These are phyloP conservation scores for Melampsora americana DNA, from an alignment of 1,284 basidiomycete genomes.

Conservation along the genomic window DNA sequence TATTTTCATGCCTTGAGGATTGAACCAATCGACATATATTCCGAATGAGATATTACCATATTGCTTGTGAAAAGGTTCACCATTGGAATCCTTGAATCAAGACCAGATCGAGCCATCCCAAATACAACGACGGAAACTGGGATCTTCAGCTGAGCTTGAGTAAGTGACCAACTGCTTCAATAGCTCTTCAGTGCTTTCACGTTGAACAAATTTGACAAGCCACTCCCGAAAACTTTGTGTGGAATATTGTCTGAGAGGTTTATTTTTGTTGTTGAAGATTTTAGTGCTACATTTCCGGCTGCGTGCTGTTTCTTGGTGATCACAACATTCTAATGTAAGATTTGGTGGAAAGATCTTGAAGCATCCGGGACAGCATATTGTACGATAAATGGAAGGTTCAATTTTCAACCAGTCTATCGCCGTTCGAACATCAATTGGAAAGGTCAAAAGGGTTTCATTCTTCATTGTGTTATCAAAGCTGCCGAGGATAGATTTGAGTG, in stretches of 20 bases:
- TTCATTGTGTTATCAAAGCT: background rate
- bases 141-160: background rate
- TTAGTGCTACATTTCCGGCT: slow-evolving; percentile 16
- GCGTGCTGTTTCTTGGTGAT: slow-evolving; percentile 9
- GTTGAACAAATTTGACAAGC: slow-evolving; percentile 23
- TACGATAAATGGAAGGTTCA: slow-evolving; percentile 9
- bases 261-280: slow-evolving; percentile 6
- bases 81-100: slow-evolving; percentile 5
- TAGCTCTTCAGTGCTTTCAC: slow-evolving; percentile 17
- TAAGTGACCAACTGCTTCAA: background rate
- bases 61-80: background rate
- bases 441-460: background rate
- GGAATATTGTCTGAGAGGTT: slow-evolving; percentile 25
- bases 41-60: slow-evolving; percentile 34
- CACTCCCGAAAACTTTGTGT: slow-evolving; percentile 26
- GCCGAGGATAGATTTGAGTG: slow-evolving; percentile 5
- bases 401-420: slow-evolving; percentile 25
- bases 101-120: slow-evolving; percentile 26
- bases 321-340: background rate
- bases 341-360: slow-evolving; percentile 14
- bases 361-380: slow-evolving; percentile 23
- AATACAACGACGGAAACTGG: slow-evolving; percentile 1
- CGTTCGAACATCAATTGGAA: slow-evolving; percentile 17
- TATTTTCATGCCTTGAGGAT: slow-evolving; percentile 33
- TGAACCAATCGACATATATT: slow-evolving; percentile 35